phyloP scores from a whole-genome alignment of 169 alveolate genomes.

The Cardiosporidium cionae region DNA sequence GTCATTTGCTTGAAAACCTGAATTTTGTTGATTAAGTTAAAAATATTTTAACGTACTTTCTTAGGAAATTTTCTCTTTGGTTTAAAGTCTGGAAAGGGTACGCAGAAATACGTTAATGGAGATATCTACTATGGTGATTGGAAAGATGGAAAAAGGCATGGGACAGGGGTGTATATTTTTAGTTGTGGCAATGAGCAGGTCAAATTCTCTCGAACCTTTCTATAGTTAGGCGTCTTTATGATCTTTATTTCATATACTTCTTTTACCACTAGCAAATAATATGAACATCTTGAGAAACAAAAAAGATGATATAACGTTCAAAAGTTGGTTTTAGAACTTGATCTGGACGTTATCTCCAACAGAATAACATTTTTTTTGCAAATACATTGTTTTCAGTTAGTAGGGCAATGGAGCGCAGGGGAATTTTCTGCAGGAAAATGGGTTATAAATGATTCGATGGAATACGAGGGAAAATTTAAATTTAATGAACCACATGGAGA shows the following conservation, averaged over 20 bases:
- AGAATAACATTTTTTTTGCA: background rate
- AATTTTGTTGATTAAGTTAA: too few species aligned
- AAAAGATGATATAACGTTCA: too few species aligned
- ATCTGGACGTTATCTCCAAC: too few species aligned
- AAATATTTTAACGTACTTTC: too few species aligned
- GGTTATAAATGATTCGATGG: slow-evolving; percentile 67
- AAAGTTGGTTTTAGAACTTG: too few species aligned
- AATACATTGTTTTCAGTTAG: slow-evolving; percentile 24
- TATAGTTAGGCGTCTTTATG: too few species aligned
- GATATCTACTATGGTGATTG: slow-evolving; percentile 83
- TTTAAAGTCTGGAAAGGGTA: slow-evolving; percentile 78
- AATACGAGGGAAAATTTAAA: slow-evolving; percentile 61
- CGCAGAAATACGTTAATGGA: slow-evolving; percentile 69
- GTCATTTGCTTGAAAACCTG: too few species aligned
- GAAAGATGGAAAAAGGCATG: slow-evolving; percentile 77
- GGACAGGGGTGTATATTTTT: slow-evolving; percentile 78
- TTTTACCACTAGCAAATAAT: too few species aligned
- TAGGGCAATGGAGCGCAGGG: slow-evolving; percentile 72
- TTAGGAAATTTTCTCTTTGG: slow-evolving; percentile 73
- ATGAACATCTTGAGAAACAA: too few species aligned
- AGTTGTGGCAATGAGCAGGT: slow-evolving; percentile 69
- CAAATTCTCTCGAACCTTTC: too few species aligned
- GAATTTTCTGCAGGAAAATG: slow-evolving; percentile 68
- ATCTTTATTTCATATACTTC: too few species aligned
- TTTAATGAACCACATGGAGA: slow-evolving; percentile 68